These are phyloP conservation scores for Wickerhamiella australiensis DNA, from an alignment of 805 yeast species.

Conservation along the genomic window DNA sequence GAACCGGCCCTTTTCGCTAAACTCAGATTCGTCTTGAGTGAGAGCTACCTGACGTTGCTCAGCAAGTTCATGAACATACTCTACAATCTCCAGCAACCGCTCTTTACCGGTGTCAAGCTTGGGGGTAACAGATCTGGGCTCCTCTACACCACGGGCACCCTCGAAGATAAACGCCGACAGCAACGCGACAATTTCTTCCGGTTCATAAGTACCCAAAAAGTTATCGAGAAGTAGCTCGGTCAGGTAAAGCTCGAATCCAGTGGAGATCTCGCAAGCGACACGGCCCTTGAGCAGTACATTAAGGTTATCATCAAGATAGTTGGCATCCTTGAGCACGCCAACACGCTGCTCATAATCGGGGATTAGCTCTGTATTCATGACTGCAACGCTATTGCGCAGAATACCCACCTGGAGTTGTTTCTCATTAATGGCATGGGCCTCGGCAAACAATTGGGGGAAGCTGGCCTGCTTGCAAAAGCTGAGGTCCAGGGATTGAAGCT, in stretches of 20 bases:
- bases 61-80: slow-evolving; percentile 48
- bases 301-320: slow-evolving; percentile 61
- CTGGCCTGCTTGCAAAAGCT: neutral
- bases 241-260: slow-evolving; percentile 87
- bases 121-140: slow-evolving; percentile 61
- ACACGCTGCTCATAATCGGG: slow-evolving; percentile 92
- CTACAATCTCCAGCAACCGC: slow-evolving; percentile 60
- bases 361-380: slow-evolving; percentile 74
- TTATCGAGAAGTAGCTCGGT: slow-evolving; percentile 87
- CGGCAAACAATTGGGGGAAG: neutral
- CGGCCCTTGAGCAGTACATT: slow-evolving; percentile 43
- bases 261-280: slow-evolving; percentile 36
- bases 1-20: slow-evolving; percentile 71
- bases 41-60: slow-evolving; percentile 57
- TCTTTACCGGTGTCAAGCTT: slow-evolving; percentile 51
- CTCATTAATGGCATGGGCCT: slow-evolving; percentile 11
- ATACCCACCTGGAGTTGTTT: slow-evolving; percentile 6
- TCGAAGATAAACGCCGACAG: slow-evolving; percentile 88
- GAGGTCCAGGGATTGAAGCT: neutral
- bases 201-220: slow-evolving; percentile 82
- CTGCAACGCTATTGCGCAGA: slow-evolving; percentile 45
- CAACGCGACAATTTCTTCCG: slow-evolving; percentile 94
- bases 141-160: slow-evolving; percentile 60
- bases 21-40: slow-evolving; percentile 76
- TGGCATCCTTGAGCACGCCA: slow-evolving; percentile 62